phyloP scores from a whole-genome alignment of 768 basidiomycete species.

The Naganishia onofrii region DNA sequence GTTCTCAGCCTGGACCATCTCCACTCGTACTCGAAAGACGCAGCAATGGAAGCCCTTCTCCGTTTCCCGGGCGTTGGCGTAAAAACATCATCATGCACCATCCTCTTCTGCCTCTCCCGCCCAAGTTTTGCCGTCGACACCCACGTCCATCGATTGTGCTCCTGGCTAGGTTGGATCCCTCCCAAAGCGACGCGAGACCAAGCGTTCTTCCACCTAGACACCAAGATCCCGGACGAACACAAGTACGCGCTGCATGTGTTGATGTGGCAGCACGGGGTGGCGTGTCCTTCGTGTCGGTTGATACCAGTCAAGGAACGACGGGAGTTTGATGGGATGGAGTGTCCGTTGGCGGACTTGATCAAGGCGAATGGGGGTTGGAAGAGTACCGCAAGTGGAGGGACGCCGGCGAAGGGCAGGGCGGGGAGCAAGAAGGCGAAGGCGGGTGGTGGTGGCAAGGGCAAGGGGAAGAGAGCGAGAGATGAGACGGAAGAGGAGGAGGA shows the following conservation, averaged over 20 bases:
- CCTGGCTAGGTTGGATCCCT: constrained; percentile 45
- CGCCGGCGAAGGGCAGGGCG: constrained; percentile 21
- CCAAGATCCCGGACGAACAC: constrained; percentile 44
- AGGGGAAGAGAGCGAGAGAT: constrained; percentile 23
- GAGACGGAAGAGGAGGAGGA: constrained; percentile 18
- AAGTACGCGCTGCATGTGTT: constrained; percentile 46
- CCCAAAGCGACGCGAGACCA: constrained; percentile 41
- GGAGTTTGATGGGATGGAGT: constrained; percentile 27
- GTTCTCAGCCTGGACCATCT: constrained; percentile 44
- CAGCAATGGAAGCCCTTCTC: constrained; percentile 41
- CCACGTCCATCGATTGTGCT: constrained; percentile 45
- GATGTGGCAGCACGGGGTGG: constrained; percentile 41
- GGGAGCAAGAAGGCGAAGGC: neutral
- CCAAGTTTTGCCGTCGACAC: constrained; percentile 48
- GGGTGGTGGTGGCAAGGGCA: neutral
- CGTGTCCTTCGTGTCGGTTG: constrained; percentile 29
- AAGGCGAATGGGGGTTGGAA: constrained; percentile 24
- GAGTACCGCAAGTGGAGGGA: neutral
- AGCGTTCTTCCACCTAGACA: constrained; percentile 44
- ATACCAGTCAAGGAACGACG: constrained; percentile 25
- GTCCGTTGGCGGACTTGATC: constrained; percentile 28
- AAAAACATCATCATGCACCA: constrained; percentile 46
- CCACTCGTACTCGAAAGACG: constrained; percentile 40
- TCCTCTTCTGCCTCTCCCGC: constrained; percentile 43
- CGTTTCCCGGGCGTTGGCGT: constrained; percentile 44